Conservation (phyloP, 2,329 filamentous ascomycete species). For the Colletotrichum scovillei region DNA sequence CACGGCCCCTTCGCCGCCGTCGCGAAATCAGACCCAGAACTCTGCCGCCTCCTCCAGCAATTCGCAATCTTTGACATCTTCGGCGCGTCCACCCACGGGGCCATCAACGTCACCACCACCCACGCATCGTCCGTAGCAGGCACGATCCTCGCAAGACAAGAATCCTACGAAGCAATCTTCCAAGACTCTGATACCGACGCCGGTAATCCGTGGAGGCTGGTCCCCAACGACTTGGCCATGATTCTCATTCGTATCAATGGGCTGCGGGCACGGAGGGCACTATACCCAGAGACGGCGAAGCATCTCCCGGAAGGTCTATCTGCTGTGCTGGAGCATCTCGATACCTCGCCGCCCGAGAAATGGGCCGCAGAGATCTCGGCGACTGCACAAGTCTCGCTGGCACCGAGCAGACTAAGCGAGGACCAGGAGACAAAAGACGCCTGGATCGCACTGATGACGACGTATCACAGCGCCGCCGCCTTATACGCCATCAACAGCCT, state of each 20-base stretch:
- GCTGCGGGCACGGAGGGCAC: neutral
- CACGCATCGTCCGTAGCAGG: neutral
- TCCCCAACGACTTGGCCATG: neutral
- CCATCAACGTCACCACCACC: neutral
- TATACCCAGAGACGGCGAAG: neutral
- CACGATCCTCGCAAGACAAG: neutral
- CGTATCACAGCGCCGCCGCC: neutral
- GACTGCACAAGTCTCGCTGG: neutral
- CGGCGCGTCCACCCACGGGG: neutral
- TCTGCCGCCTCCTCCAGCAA: neutral
- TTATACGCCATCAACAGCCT: slow-evolving; percentile 16
- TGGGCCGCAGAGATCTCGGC: neutral
- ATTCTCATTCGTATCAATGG: slow-evolving; percentile 5
- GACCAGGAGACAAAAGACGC: neutral
- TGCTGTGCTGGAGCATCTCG: neutral
- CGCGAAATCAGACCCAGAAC: neutral
- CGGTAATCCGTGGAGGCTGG: slow-evolving; percentile 4
- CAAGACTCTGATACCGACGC: neutral
- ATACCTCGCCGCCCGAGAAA: neutral
- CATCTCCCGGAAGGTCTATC: neutral
- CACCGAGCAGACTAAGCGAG: neutral
- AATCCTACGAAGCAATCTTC: neutral
- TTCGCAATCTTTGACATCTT: slow-evolving; percentile 1
- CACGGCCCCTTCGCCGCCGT: neutral
- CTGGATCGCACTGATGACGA: slow-evolving; percentile 7